Evolutionary conservation across 2,329 filamentous ascomycete genomes (phyloP).

Genomic region (Myotisia sp.): DNA sequence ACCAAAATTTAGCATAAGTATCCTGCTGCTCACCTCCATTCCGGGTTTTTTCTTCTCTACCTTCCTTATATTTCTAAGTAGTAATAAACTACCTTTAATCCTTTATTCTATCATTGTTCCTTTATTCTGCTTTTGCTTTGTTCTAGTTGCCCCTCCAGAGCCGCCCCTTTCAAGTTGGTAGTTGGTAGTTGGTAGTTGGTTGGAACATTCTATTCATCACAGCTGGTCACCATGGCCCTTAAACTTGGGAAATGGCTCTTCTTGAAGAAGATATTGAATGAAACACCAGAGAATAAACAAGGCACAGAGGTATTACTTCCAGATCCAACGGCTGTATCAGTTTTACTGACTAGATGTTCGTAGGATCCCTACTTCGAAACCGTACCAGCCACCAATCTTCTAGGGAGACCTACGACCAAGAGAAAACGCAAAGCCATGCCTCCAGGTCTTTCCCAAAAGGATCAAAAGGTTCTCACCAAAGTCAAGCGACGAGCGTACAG

Average conservation of each 20-base stretch:
- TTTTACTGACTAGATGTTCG: not conserved
- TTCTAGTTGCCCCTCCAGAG: too few species aligned
- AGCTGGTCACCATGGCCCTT: conserved; percentile 11
- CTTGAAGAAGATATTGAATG: conserved; percentile 23
- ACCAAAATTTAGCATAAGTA: too few species aligned
- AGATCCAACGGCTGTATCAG: not conserved
- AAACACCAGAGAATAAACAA: conserved; percentile 28
- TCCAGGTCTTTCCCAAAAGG: conserved; percentile 66
- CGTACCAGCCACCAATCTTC: conserved; percentile 58
- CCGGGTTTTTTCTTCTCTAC: too few species aligned
- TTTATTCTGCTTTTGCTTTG: too few species aligned
- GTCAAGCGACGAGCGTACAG: conserved; percentile 76
- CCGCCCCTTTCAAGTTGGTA: too few species aligned
- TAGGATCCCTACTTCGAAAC: conserved; percentile 86
- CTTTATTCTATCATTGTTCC: too few species aligned
- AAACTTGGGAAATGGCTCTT: too few species aligned
- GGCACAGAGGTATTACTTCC: conserved; percentile 25
- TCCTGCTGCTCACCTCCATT: too few species aligned
- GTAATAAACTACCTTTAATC: too few species aligned
- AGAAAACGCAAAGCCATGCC: conserved; percentile 77
- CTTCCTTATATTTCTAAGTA: too few species aligned
- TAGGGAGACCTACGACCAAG: conserved; percentile 53
- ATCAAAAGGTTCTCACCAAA: conserved; percentile 67
- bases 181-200: too few species aligned
- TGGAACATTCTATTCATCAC: too few species aligned